Evolutionary conservation across 805 yeast species (phyloP), one percentile per base, ranked within the genome.

Genomic region (Alloascoidea hylecoeti): DNA sequence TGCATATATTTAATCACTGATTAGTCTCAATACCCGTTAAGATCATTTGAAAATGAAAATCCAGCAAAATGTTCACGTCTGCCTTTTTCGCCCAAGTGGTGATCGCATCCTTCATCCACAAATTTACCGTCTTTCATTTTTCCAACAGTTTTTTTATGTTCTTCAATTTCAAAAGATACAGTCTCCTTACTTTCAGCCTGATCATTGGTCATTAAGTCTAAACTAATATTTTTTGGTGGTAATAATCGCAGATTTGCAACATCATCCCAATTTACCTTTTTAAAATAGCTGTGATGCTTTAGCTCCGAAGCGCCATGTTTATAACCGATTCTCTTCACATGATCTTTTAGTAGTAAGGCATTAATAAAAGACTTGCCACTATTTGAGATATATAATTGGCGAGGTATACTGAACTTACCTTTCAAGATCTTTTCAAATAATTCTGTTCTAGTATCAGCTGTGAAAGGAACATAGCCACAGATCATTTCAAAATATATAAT

Each of bases 401-500:
- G 9, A 9, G 30, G 13, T 9, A 23, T 23, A n/a, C 30, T 9
- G 13, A n/a, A n/a, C 30, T n/a, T 9, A n/a, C 13, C 30, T 9
- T 23, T 9, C 30, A 23, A 23, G 30, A 23, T 23, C 30, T 23
- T 23, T 9, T 23, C 30, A n/a, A 23, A 23, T n/a, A 23, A n/a
- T 9, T n/a, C 30, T 9, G 13, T 9, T 9, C 30, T 9, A n/a
- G 9, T n/a, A 9, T 9, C 9, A 23, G 9, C 49, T 3, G 40
- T 39, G 27, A 52, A 53, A 9, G 57, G 57, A 6, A 48, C 44
- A 5, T 33, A 18, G 1, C 52, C 51, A 36, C 49, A 49, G 3
- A 49, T 35, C 41, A 53, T 49, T 35, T 54, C 58, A 38, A 50
- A 54, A 36, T 54, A 39, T 15, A 53, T 53, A 3, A 54, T 46